Evolutionary conservation across 2,329 filamentous ascomycete genomes (phyloP).

Genomic region (Epichloe bromicola): DNA sequence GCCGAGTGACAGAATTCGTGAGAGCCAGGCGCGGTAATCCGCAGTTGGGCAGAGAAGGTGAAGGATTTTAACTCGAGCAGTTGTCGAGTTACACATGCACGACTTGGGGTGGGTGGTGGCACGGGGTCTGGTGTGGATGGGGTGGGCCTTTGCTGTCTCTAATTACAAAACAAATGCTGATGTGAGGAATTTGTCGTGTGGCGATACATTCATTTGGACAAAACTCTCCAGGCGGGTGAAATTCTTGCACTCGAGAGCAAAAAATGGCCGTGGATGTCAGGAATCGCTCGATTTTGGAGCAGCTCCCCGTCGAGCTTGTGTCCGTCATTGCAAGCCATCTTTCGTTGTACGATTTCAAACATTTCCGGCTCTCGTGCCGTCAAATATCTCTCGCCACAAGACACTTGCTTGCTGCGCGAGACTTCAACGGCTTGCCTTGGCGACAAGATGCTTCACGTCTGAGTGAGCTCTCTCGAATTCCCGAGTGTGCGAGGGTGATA

Average conservation of each 20-base stretch:
- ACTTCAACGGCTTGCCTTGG: slow-evolving; percentile 31
- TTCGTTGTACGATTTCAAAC: slow-evolving; percentile 23
- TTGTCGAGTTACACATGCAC: too few species aligned
- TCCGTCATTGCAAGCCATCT: slow-evolving; percentile 30
- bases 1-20: neutral
- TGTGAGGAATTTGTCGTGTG: too few species aligned
- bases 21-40: neutral
- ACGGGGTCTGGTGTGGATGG: too few species aligned
- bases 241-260: neutral
- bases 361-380: slow-evolving; percentile 26
- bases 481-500: slow-evolving; percentile 28
- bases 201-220: too few species aligned
- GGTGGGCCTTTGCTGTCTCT: neutral
- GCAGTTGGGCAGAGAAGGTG: too few species aligned
- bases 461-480: slow-evolving; percentile 28
- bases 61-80: too few species aligned
- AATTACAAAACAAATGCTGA: too few species aligned
- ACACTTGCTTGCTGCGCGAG: slow-evolving; percentile 27
- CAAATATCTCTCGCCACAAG: slow-evolving; percentile 28
- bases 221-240: neutral
- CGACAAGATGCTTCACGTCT: slow-evolving; percentile 32
- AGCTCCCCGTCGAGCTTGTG: slow-evolving; percentile 26
- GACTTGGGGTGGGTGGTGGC: too few species aligned
- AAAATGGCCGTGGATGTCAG: neutral
- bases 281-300: neutral